Evolutionary conservation across 768 basidiomycete genomes (phyloP), one percentile per base, ranked within the genome.

Genomic region (Phylloporus arenicola): DNA sequence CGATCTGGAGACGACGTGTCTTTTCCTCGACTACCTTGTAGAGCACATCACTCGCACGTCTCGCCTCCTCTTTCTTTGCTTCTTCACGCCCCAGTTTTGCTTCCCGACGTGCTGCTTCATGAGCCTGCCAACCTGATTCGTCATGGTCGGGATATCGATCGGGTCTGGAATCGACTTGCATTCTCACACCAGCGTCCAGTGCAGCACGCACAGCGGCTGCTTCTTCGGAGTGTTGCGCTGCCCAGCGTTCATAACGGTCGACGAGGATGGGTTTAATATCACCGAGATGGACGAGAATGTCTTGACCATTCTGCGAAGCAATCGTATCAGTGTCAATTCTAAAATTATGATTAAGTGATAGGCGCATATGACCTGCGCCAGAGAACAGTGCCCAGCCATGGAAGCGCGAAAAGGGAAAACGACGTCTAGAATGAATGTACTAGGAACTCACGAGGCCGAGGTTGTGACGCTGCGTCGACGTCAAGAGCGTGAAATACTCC

Each of bases 271-370:
- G 78, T 52, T 88, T 89, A 47, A 92, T 72, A 22, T 79, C 74
- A 43, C 80, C 72, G 29, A 92, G 78, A 55, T 74, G 75, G 52
- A 80, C 76, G 40, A 91, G 76, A 45, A 90, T 86, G 49, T 86
- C 78, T 61, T 87, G 81, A 16, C 87, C 87, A 48, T 88, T 85
- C 85, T 88, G 65, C 56, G 51, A 60, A 48, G 29, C 57, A 52
- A 41, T 33, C 9, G 27, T 17, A 52, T 66, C 47, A 64, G 55
- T 51, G 45, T 35, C 27, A 29, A 48, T 50, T 31, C 41, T 25
- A 53, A 29, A n/a, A 33, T 17, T 19, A 50, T 10, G 17, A 43
- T 44, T 22, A 39, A 24, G 27, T 14, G 16, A 49, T 31, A 5
- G 10, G 25, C n/a, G n/a, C 42, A n/a, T 6, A 42, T 42, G 41